Percentiles rank a stretch among this genome's conserved stretches.
These are phyloP conservation scores for Trametes maxima DNA, from an alignment of 768 basidiomycete genomes.

Conservation along the genomic window DNA sequence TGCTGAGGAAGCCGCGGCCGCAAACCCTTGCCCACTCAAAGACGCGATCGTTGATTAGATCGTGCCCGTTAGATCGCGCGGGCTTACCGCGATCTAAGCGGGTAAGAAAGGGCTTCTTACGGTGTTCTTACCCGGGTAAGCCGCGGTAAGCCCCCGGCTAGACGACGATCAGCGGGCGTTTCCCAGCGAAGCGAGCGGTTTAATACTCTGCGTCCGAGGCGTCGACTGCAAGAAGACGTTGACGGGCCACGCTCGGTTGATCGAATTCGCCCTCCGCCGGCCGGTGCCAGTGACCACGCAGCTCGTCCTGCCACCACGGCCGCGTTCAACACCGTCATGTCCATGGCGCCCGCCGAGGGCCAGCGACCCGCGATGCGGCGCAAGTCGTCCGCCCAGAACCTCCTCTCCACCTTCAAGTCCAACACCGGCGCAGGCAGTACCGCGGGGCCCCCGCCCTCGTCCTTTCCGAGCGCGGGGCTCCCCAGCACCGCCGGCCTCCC, in stretches of 20 bases:
- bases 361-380: constrained; percentile 67
- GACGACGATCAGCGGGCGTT: background rate
- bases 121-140: background rate
- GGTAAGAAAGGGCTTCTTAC: constrained; percentile 3
- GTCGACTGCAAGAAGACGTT: background rate
- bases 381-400: constrained; percentile 85
- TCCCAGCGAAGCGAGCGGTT: background rate
- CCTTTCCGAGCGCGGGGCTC: constrained; percentile 24
- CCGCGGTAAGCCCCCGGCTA: background rate
- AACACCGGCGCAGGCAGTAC: constrained; percentile 1
- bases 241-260: constrained; percentile 2
- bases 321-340: constrained; percentile 31
- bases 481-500: constrained; percentile 21
- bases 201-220: background rate
- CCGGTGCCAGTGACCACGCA: constrained; percentile 14
- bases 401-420: constrained; percentile 73
- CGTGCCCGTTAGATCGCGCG: constrained; percentile 4
- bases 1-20: background rate
- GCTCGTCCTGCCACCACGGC: constrained; percentile 22
- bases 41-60: constrained; percentile 26
- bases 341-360: constrained; percentile 30
- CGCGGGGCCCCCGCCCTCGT: constrained; percentile 20
- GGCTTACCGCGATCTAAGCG: constrained; percentile 12
- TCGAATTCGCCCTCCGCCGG: constrained; percentile 16
- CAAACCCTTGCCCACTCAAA: constrained; percentile 16